phyloP scores from a whole-genome alignment of 139 green algal genomes.

The Nannochloris sp. region DNA sequence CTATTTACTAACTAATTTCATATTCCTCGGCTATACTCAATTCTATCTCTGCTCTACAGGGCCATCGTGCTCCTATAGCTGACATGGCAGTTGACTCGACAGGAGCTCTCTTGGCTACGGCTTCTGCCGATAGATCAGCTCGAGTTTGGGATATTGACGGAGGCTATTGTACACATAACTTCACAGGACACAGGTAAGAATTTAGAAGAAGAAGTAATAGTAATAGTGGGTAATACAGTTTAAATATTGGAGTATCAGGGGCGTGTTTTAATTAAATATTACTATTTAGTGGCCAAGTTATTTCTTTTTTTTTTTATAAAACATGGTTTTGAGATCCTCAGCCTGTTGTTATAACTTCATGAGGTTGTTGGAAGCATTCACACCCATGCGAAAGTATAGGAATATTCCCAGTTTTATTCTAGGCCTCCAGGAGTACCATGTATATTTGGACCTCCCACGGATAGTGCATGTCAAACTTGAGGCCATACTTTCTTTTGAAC shows the following conservation, averaged over 20 bases:
- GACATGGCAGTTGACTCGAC: conserved; percentile 71
- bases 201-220: background rate
- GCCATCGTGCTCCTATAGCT: conserved; percentile 66
- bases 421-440: too few species aligned
- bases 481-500: too few species aligned
- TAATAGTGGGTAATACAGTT: background rate
- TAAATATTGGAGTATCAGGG: background rate
- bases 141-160: conserved; percentile 68
- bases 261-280: background rate
- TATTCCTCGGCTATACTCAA: background rate
- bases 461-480: too few species aligned
- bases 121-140: conserved; percentile 58
- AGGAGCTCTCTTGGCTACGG: conserved; percentile 71
- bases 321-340: conserved; percentile 8
- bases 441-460: too few species aligned
- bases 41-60: conserved; percentile 19
- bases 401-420: too few species aligned
- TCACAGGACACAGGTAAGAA: conserved; percentile 65
- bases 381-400: too few species aligned
- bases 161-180: conserved; percentile 86
- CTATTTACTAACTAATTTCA: background rate
- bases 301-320: too few species aligned
- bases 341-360: background rate
- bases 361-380: background rate
- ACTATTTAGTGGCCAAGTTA: background rate